Conservation (phyloP, 768 basidiomycete species). For the Hericium rajendrae region DNA sequence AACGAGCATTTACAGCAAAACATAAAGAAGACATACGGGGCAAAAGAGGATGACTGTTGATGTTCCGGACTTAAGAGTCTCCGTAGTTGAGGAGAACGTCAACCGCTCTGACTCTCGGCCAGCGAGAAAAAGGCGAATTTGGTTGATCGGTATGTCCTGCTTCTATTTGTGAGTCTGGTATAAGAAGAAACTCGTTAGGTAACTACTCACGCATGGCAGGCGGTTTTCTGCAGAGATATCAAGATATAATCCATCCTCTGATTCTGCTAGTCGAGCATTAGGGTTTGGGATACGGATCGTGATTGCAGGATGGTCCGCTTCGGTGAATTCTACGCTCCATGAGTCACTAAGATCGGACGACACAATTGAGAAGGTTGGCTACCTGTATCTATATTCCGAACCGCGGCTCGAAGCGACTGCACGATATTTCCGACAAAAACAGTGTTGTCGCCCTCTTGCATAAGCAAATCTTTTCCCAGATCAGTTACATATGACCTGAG, state of each 20-base stretch:
- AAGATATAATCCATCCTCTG: constrained; percentile 57
- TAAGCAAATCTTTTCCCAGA: constrained; percentile 40
- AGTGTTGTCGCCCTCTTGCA: constrained; percentile 40
- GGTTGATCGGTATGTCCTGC: constrained; percentile 54
- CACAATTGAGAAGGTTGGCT: too few species aligned
- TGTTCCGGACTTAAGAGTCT: constrained; percentile 46
- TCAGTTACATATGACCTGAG: constrained; percentile 59
- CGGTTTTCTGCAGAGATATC: constrained; percentile 52
- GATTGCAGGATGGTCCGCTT: constrained; percentile 62
- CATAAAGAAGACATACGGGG: constrained; percentile 41
- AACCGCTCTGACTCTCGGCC: constrained; percentile 58
- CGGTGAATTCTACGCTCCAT: constrained; percentile 42
- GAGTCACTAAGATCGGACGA: too few species aligned
- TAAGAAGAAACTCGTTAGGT: not conserved
- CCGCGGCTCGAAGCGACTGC: constrained; percentile 36
- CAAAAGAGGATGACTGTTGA: constrained; percentile 55
- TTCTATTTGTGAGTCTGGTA: not conserved
- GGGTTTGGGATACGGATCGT: constrained; percentile 36
- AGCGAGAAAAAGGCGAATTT: constrained; percentile 47
- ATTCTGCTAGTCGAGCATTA: constrained; percentile 42
- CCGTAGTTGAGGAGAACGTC: constrained; percentile 36
- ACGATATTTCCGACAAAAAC: constrained; percentile 46
- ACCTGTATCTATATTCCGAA: constrained; percentile 49
- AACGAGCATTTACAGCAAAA: not conserved
- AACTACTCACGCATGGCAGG: constrained; percentile 63